Base-by-base conservation (phyloP, 176 grass and related monocot genomes). In the Aegilops tauschii region DNA sequence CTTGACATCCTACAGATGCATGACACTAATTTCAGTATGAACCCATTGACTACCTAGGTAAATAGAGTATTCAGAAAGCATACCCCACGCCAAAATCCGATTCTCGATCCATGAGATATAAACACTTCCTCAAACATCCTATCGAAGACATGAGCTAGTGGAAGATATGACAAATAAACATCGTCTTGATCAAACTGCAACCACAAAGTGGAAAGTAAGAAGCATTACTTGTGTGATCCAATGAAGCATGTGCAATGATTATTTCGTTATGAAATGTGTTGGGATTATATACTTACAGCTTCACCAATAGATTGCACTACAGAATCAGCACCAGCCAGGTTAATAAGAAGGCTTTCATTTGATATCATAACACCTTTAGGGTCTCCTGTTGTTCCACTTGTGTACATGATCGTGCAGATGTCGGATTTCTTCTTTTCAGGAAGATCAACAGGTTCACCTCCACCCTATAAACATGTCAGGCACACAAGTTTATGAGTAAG, bases 31-130 rank as follows among this genome's bases (percentile, higher is more conserved):
- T 9, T 84, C 12, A 91, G 42, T 86, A 71, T 81, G 63, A 39
- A 84, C 25, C 42, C 35, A 45, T 62, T 76, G 17, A 61, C 4
- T 59, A n/a, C 25, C 82, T 75, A 69, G 35, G 44, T 36, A 77
- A 78, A 86, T 5, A 89, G 66, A 84, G 16, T 42, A 76, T 45
- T 63, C 35, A 82, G 27, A 13, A 69, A 61, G 9, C 87, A 82
- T 95, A 96, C 96, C 90, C 96, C 93, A 64, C 92, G 90, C 96
- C 96, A 98, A 87, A 94, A 98, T 82, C 93, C 96, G 64, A 96
- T 94, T 79, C 82, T 93, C 16, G 93, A 78, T 65, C 96, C 93
- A 42, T 91, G 92, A 65, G 80, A 94, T 92, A 98, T 98, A 77
- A 94, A 94, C 61, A 92, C 47, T 89, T 96, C 92, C 80, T 94